Percentiles rank a stretch among this genome's conserved stretches.
These are phyloP conservation scores for Mucor lusitanicus DNA, from an alignment of 371 early-diverging fungal genomes.

Conservation along the genomic window DNA sequence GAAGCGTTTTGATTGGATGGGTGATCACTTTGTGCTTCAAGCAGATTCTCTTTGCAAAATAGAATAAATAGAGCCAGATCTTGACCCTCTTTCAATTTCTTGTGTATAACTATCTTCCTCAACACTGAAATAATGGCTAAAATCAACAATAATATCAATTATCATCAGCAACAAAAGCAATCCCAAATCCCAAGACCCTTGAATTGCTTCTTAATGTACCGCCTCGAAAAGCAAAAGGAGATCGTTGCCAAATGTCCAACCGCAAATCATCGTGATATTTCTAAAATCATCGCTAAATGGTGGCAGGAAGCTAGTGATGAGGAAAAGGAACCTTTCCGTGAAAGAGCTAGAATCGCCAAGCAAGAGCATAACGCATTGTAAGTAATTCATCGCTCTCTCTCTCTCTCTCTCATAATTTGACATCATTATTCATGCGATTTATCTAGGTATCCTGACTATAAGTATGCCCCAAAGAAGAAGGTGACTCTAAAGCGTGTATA, in stretches of 20 bases:
- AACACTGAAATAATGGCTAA: background rate
- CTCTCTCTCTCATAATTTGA: background rate
- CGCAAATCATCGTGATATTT: slow-evolving; percentile 74
- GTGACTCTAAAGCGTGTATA: slow-evolving; percentile 19
- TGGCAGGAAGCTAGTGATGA: slow-evolving; percentile 67
- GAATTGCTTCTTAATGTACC: slow-evolving; percentile 72
- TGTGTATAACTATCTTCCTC: background rate
- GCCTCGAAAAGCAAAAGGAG: slow-evolving; percentile 71
- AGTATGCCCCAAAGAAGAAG: slow-evolving; percentile 33
- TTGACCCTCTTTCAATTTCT: background rate
- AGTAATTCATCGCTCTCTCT: background rate
- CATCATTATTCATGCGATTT: background rate
- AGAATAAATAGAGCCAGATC: slow-evolving; percentile 8
- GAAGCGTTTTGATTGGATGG: slow-evolving; percentile 13
- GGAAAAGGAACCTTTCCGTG: slow-evolving; percentile 62
- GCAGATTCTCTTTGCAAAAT: background rate
- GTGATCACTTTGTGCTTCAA: background rate
- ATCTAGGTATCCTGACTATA: slow-evolving; percentile 33
- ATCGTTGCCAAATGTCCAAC: slow-evolving; percentile 60
- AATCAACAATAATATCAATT: background rate
- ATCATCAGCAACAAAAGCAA: background rate
- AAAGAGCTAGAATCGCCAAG: slow-evolving; percentile 61
- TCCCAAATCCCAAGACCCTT: slow-evolving; percentile 55
- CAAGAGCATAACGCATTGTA: slow-evolving; percentile 49
- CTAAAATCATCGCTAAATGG: slow-evolving; percentile 73